Conservation (phyloP, 148 eudicot species). For the Hydrangea macrophylla region DNA sequence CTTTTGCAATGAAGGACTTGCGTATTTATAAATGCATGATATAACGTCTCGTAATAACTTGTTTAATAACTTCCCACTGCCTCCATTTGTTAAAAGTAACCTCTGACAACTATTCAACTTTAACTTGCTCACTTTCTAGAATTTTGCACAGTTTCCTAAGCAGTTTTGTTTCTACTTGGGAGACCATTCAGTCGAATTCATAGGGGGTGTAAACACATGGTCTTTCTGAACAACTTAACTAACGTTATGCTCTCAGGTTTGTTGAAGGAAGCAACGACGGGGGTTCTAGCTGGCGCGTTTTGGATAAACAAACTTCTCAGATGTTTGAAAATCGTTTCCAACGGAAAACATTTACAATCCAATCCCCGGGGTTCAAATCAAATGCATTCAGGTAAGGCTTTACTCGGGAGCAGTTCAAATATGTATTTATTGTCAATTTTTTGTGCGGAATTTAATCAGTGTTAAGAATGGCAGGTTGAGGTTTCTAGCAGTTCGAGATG, state of each 20-base stretch:
- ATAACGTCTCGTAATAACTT: no score
- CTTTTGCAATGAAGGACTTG: no score
- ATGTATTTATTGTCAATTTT: neutral
- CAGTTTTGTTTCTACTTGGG: no score
- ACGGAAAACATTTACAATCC: slow-evolving; percentile 52
- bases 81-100: no score
- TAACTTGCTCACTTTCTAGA: no score
- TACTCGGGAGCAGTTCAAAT: neutral
- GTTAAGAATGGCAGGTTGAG: slow-evolving; percentile 49
- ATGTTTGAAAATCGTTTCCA: slow-evolving; percentile 66
- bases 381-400: slow-evolving; percentile 69
- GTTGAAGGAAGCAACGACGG: slow-evolving; percentile 86
- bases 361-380: slow-evolving; percentile 34
- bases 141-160: no score
- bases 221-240: neutral
- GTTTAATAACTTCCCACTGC: no score
- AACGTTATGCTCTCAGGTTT: slow-evolving; percentile 45
- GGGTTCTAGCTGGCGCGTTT: slow-evolving; percentile 67
- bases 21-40: no score
- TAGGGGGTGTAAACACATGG: neutral
- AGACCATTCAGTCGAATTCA: no score
- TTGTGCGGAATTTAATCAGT: neutral
- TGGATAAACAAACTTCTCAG: slow-evolving; percentile 72
- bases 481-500: slow-evolving; percentile 67
- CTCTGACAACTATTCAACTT: no score